Evolutionary conservation across 2,329 filamentous ascomycete species (phyloP), one percentile per base, ranked within the genome.

Genomic region (Xylaria sp.): DNA sequence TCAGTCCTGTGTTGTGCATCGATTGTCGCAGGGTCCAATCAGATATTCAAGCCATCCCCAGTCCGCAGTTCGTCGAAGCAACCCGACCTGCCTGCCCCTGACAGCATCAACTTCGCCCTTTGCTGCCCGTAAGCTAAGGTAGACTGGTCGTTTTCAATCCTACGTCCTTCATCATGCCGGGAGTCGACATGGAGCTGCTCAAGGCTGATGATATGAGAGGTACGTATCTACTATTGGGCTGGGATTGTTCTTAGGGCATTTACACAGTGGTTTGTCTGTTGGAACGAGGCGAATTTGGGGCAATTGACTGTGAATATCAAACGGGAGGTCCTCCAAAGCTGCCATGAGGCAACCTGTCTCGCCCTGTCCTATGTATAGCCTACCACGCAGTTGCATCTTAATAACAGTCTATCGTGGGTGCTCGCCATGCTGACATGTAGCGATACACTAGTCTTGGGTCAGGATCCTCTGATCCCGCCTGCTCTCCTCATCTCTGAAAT

Each of bases 391-490:
- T 65, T 49, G 11, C 36, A n/a, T 5, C 40, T 53, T 17, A 13
- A 10, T 58, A 9, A 17, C 20, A 57, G 40, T 15, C 51, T 23
- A 23, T 38, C 17, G 51, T 20, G 51, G 11, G n/a, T 23, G 51
- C 5, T 63, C 60, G 69, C 44, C 33, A 79, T 79, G 76, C 75
- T 78, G 59, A 78, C 78, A 74, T 67, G 73, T 65, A 46, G 67
- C 67, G 71, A 72, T 68, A 68, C 53, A 28, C 61, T 76, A 97
- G 95, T 97, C 82, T 85, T 97, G 79, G 94, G 94, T 74, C 95
- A 97, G 86, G 94, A 97, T 82, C 93, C 95, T 77, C 85, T 98
- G 79, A 96, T 97, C 80, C 91, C 93, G 57, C 95, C 95, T 51
- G 91, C 92, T 74, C 89, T 97, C 74, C 91, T 98, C 77, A 89